Base-by-base conservation (phyloP, 257 asterid species). In the Knoxia roxburghii region DNA sequence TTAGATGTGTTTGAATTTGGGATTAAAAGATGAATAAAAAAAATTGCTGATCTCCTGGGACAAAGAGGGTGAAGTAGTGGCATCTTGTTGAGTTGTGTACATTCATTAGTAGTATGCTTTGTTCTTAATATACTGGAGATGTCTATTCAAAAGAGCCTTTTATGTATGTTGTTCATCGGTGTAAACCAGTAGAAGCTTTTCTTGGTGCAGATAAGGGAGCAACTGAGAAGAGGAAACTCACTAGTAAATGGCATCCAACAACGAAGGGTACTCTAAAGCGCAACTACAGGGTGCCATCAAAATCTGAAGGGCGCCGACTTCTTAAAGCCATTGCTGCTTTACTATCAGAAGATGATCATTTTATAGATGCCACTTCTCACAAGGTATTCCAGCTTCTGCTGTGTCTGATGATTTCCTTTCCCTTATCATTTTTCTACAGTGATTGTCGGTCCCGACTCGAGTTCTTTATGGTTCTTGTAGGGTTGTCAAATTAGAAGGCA, bases 401-500 rank as follows among this genome's bases (percentile, higher is more conserved):
- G 6, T 37, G 41, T 6, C 18, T 21, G 43, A 35, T 40, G 17
- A 7, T 30, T 3, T 1, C 53, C 41, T 52, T 52, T 41, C 20
- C 15, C 26, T 59, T 9, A 14, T n/a, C 23, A 12, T 20, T 17
- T 62, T 24, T 61, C 18, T 59, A 13, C 1, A 21, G 63, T 23
- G 13, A 60, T 17, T 27, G 67, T 10, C 37, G 9, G 17, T 40
- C 18, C 41, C 14, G 15, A 7, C 24, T 26, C 23, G 33, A 35
- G 62, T 46, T 55, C 49, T 43, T 23, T 9, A 37, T 68, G 54
- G 20, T 60, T 74, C 61, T 23, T 64, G 27, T 50, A 89, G 97
- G 98, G 98, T 51, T 92, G 98, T 82, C 98, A 89, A 76, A 92
- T 92, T 32, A 82, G 96, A 80, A 86, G 98, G 78, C 94, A 92